Percentiles rank a stretch among this genome's conserved stretches.
Evolutionary conservation across 495 filamentous ascomycete species (phyloP).

Genomic region (Daldinia childiae): DNA sequence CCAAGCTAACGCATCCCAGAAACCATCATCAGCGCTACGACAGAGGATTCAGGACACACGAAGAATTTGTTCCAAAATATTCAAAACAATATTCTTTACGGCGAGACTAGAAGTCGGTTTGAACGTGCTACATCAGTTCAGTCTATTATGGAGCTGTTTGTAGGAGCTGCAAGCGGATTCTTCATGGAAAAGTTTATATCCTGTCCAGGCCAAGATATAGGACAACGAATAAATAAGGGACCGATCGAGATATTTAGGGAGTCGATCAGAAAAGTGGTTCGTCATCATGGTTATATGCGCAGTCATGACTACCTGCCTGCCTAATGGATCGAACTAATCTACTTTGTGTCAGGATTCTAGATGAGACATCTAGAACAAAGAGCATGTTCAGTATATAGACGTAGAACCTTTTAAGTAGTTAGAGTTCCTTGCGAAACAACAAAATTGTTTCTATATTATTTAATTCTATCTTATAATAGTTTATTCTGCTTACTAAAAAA

Average conservation of each 20-base stretch:
- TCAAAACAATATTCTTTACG: constrained; percentile 11
- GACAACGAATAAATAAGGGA: constrained; percentile 2
- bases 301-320: too few species aligned
- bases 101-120: constrained; percentile 7
- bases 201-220: background rate
- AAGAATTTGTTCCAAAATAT: constrained; percentile 3
- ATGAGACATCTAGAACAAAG: too few species aligned
- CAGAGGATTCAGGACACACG: background rate
- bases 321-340: constrained; percentile 6
- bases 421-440: too few species aligned
- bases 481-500: too few species aligned
- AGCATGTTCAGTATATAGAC: too few species aligned
- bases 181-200: constrained; percentile 27
- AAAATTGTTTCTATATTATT: too few species aligned
- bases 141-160: constrained; percentile 22
- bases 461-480: too few species aligned
- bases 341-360: too few species aligned
- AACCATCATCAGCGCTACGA: constrained; percentile 22
- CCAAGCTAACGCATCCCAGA: constrained; percentile 15
- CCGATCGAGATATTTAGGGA: constrained; percentile 38
- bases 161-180: constrained; percentile 17
- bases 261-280: constrained; percentile 28
- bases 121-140: constrained; percentile 20
- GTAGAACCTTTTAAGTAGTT: too few species aligned
- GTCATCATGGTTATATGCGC: background rate